Evolutionary conservation across 345 rosid genomes (phyloP), one percentile per base, ranked within the genome.

Genomic region (Rhodamnia rubescens): DNA sequence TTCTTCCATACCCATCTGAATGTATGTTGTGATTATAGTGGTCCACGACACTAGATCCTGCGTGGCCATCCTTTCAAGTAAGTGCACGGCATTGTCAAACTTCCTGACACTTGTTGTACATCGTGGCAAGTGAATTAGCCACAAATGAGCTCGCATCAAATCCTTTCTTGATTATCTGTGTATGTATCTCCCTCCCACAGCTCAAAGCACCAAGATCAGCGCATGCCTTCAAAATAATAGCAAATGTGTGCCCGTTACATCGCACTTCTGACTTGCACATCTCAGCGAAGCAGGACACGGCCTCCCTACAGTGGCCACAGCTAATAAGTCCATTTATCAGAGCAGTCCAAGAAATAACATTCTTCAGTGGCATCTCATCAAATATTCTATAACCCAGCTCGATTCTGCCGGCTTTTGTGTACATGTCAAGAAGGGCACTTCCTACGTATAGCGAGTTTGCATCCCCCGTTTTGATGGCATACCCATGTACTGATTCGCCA

Each of bases 11-110:
- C 96, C 95, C 52, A 83, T 87, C 85, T 93, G 97, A 86, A 89
- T 85, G 89, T 89, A 95, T 36, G 92, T 88, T 2, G 91, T 88
- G 52, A 97, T 94, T 85, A 91, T 86, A 52, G 88, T 88, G 10
- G 99, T 97, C 99, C 99, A 97, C 0, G 98, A 95, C 93, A 93
- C 91, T 84, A 95, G 98, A 91, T 95, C 95, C 47, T 42, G 90
- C 29, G 83, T 85, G 80, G 80, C 88, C 94, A 95, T 97, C 42
- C 84, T 95, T 83, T 92, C 93, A 81, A 95, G 94, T 90, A 94
- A 88, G 83, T 40, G 74, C 84, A 90, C 87, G 44, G 96, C 96
- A 58, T 90, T 91, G 55, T 89, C 90, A 87, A 94, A 83, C 86
- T 93, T 93, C 84, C 97, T n/a, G 94, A 87, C 99, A 95, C 87